These are phyloP conservation scores for Lycium ferocissimum DNA, from an alignment of 257 asterid species.

Conservation along the genomic window DNA sequence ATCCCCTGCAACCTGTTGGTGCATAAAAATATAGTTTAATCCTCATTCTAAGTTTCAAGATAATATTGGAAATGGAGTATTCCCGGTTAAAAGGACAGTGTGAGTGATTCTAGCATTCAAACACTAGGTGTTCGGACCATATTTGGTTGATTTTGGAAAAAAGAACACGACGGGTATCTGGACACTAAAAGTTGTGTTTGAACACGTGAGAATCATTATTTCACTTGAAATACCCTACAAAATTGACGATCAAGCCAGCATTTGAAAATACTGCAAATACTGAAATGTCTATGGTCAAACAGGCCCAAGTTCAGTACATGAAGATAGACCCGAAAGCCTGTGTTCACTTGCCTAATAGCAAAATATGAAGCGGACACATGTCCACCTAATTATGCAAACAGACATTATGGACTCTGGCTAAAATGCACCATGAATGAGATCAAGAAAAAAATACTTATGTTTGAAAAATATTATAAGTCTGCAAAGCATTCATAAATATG, in stretches of 20 bases:
- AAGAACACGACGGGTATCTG: not conserved
- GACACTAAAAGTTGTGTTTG: not conserved
- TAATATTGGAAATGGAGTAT: not conserved
- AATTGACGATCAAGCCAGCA: no score
- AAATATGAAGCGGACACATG: not conserved
- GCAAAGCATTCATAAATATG: not conserved
- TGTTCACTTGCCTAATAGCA: not conserved
- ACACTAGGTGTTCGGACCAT: not conserved
- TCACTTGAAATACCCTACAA: not conserved
- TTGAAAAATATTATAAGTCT: not conserved
- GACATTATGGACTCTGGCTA: not conserved
- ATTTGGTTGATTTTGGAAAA: not conserved
- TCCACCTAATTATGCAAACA: not conserved
- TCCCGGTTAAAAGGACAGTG: not conserved
- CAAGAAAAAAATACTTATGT: not conserved
- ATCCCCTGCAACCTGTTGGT: conserved; percentile 76
- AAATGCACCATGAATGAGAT: not conserved
- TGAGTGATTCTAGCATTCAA: not conserved
- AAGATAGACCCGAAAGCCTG: not conserved
- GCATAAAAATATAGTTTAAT: not conserved
- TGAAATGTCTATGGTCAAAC: no score
- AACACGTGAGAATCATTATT: not conserved
- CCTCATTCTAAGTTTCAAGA: not conserved
- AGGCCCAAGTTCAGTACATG: no score
- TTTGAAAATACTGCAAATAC: no score